Base-by-base conservation (phyloP, 768 basidiomycete genomes). In the Tephrocybe sp. region DNA sequence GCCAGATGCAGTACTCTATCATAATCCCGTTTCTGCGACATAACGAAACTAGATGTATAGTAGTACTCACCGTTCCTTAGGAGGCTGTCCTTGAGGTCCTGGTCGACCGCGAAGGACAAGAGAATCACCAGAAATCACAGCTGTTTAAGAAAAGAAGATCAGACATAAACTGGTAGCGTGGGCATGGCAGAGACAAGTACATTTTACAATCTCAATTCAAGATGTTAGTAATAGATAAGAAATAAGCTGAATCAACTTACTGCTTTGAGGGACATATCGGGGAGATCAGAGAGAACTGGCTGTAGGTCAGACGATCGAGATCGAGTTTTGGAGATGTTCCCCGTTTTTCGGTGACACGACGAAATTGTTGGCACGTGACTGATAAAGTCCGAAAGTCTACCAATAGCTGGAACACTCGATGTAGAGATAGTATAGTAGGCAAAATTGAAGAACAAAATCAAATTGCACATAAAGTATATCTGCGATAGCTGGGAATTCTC, bases 61-160 rank as follows among this genome's bases (percentile, higher is more conserved):
- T 18, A 19, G 38, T 24, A 61, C 73, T 49, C 57, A 89, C 92
- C 91, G 80, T 70, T 97, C 93, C 73, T 95, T 96, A 1, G 92
- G 85, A 47, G 86, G 83, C 66, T 93, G 91, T 7, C 93, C 92
- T 63, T 90, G 89, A 1, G 86, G 79, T 28, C 84, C 86, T 32
- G 80, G 83, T 53, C 82, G 79, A 56, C 80, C 86, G 68, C 93
- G 85, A 46, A 97, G 73, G 49, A 96, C 78, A 49, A 95, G 81
- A 34, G 92, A 88, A 67, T 96, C 94, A 30, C 92, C 93, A 36
- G 93, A 96, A 54, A 91, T 80, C 59, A 90, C 92, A 62, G 90
- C 93, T 93, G 65, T 46, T 44, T 24, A 12, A 18, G 31, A 42
- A 45, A 37, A 57, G 55, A 37, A 40, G 32, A 39, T 45, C 41